Evolutionary conservation across 2,329 filamentous ascomycete species (phyloP), one percentile per base, ranked within the genome.

Genomic region (Alternaria brassicicola): DNA sequence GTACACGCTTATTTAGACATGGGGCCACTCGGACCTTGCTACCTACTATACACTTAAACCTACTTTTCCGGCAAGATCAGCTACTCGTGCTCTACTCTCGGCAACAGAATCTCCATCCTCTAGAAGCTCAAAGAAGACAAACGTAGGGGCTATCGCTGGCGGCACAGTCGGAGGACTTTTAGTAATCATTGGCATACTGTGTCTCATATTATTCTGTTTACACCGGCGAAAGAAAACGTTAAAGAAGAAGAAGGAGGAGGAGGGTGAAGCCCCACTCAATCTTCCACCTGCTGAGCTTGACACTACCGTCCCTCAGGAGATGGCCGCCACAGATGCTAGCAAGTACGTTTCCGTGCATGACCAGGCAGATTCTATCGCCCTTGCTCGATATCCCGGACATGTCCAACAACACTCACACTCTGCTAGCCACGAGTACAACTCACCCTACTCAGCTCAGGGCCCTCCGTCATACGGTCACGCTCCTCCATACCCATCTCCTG

Each of bases 21-120:
- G 85, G 75, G 77, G 78, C 48, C 78, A 81, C 54, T 67, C 72
- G 10, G 85, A 88, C 66, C 76, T 89, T 2, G 70, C 71, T 1
- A 80, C 84, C 2, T 83, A 87, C 57, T 84, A 88, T 72, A 79
- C 80, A 1, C 79, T 85, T 23, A 79, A 78, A 15, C 83, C 84
- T 13, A 73, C 76, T 2, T 76, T 82, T 2, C 68, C 80, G 2
- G 70, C 75, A 9, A 80, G 86, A 28, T 79, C 81, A 6, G 80
- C 86, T 0, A 88, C 85, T 3, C 80, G 85, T 19, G 62, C 72
- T 6, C 66, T 83, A 42, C 65, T 66, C 17, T 68, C 66, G 1
- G 55, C 67, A 13, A 74, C 76, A 2, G 50, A 64, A 6, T 55
- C 64, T 12, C 59, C 63, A 17, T 45, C 55, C 19, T 36, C 53